Base-by-base conservation (phyloP, 2,329 filamentous ascomycete genomes). In the Sporothrix variecibatus region DNA sequence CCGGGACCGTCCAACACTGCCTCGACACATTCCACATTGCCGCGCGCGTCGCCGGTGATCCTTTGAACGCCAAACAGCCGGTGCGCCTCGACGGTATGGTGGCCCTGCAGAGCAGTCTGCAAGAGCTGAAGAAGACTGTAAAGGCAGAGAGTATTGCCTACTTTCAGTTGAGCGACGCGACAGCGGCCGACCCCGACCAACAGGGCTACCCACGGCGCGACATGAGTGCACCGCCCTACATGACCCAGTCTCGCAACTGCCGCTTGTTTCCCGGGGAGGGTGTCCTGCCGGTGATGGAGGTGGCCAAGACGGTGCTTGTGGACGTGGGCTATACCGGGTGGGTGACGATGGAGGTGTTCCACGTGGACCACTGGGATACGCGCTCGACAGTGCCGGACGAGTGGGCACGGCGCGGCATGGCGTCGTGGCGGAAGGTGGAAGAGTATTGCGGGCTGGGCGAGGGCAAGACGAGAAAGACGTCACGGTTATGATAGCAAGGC, bases 311-410 rank as follows among this genome's bases (percentile, higher is more conserved):
- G 5, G 62, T 67, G n/a, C 43, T 67, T 26, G 34, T 34, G 34
- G 62, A 49, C 15, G n/a, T 67, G 9, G 62, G 62, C 2, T 67
- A 31, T 23, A 46, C 4, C 11, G 62, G 62, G 8, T 67, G 62
- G 62, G 62, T 67, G 62, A 26, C 62, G 23, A 67, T 67, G 62
- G 62, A 67, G 40, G 62, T 67, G 40, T 67, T 67, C 26, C n/a
- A 67, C 62, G 28, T 23, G 11, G 62, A 67, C n/a, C 38, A 46
- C 9, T 67, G 23, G n/a, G 62, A 67, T 3, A 23, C 38, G 23
- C 62, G 62, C 3, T 23, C 62, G 11, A 28, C 9, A 1, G 62
- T 67, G 23, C 62, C 62, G 3, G 62, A 67, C 40, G 62, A 67
- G 2, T 67, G 62, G 62, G 62, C 62, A 12, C 62, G 23, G 3